Conservation (phyloP, 2,329 filamentous ascomycete genomes). For the Elsinoe necatrix region DNA sequence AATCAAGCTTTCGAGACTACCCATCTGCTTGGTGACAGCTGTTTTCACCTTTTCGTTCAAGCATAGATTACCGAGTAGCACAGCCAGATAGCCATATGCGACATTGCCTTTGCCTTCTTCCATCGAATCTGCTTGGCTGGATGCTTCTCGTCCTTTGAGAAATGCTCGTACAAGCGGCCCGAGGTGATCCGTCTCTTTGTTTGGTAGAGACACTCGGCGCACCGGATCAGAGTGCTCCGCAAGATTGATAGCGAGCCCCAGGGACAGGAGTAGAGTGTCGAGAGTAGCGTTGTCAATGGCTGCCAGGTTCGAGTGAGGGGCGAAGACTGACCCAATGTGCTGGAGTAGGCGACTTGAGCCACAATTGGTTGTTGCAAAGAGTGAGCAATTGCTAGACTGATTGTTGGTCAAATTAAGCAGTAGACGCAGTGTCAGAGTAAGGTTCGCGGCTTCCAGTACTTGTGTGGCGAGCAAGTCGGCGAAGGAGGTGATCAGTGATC, state of each 20-base stretch:
- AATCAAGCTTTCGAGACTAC: constrained; percentile 44
- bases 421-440: constrained; percentile 53
- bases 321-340: constrained; percentile 24
- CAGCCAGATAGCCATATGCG: constrained; percentile 74
- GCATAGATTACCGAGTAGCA: constrained; percentile 74
- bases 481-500: constrained; percentile 29
- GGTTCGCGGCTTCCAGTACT: not conserved
- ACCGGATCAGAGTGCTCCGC: constrained; percentile 61
- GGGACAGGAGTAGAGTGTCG: constrained; percentile 65
- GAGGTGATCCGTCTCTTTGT: constrained; percentile 16
- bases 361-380: constrained; percentile 52
- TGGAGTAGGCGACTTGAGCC: constrained; percentile 33
- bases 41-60: constrained; percentile 43
- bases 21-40: constrained; percentile 30
- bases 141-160: constrained; percentile 23
- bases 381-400: constrained; percentile 57
- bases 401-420: constrained; percentile 83
- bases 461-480: constrained; percentile 20
- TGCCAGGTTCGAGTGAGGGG: constrained; percentile 20
- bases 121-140: constrained; percentile 54
- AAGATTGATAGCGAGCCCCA: constrained; percentile 82
- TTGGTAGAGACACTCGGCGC: constrained; percentile 15
- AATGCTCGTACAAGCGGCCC: constrained; percentile 24
- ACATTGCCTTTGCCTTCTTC: constrained; percentile 70
- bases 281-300: constrained; percentile 45